Base-by-base conservation (phyloP, 148 eudicot species). In the Selenicereus undatus region DNA sequence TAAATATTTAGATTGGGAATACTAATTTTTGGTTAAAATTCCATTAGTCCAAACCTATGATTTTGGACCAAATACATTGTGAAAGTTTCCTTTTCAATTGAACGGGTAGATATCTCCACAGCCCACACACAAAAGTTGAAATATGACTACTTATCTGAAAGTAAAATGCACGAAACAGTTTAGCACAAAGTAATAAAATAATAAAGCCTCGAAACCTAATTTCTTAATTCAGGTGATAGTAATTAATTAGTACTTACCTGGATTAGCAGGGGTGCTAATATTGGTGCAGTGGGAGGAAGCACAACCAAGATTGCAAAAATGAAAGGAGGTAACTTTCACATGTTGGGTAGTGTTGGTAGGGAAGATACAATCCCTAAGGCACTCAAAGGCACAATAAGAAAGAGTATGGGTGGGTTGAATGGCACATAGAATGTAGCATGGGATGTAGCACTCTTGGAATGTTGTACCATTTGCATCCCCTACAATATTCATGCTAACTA, bases 241-340 rank as follows among this genome's bases (percentile, higher is more conserved):
- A 29, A 6, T 39, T n/a, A 29, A 6, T 39, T 39, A 4, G 43
- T 13, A n/a, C 78, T 54, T 78, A 87, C 89, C 83, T 22, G 88
- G 89, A 52, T 83, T 79, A 22, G 79, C 60, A 7, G 9, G 77
- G 71, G 84, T 83, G 69, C 89, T 87, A 60, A 87, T 83, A 36
- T 79, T 81, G 82, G 88, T 85, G 76, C 89, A 87, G 35, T 79
- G 89, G 13, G 88, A 21, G 74, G 89, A 75, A 79, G 89, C 89
- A 62, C 89, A 87, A 29, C 89, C 89, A 73, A 87, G 84, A 39
- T 83, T 85, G 76, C 89, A 87, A 80, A 85, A 87, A 16, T 87
- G 82, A 54, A 83, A 85, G 62, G 89, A 72, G 64, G 77, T 84
- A 29, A 42, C 52, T 48, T 48, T 27, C 2, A 68, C 39, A 66